Evolutionary conservation across 1,139 yeast genomes (phyloP), one percentile per base, ranked within the genome.

Genomic region (Spencermartinsiella ligniputridi): DNA sequence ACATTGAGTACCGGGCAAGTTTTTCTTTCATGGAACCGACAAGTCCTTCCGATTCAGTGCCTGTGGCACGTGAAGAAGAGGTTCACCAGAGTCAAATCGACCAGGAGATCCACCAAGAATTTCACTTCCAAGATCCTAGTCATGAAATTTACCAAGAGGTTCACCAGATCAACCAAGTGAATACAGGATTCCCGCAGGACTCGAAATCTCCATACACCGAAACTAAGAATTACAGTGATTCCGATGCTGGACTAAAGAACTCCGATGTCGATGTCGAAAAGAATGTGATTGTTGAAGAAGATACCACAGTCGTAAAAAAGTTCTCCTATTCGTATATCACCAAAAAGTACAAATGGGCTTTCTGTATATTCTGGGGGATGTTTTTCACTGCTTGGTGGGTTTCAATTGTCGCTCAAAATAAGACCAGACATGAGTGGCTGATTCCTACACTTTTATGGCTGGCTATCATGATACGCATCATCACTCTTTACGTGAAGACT

Each of bases 341-440:
- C 33, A 40, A 37, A 30, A 46, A 44, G 27, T 44, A 58, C 51
- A 52, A 57, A 38, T 56, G 63, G 60, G 52, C 52, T 9, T 18
- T 56, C 22, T 64, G 58, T 40, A 32, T 64, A 8, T 54, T 66
- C 36, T 45, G 63, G 44, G 67, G 63, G 4, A 41, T 54, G 18
- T 75, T 80, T 52, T 79, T 79, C 69, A 79, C 85, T 3, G 72
- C 81, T 3, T 80, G 85, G 85, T 80, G 84, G 84, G 59, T 79
- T 32, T 74, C 83, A 12, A 76, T 80, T 44, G 46, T 80, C 22
- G 74, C 72, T 46, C 85, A 79, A 58, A 60, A 71, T 3, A 70
- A 70, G 52, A 76, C 74, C 42, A 69, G 84, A 52, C 76, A 63
- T 54, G 57, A 72, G 53, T 80, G 86, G 85, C 72, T 80, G 56